Evolutionary conservation across 2,329 filamentous ascomycete genomes (phyloP), one percentile per base, ranked within the genome.

Genomic region (Botrytis medusae): DNA sequence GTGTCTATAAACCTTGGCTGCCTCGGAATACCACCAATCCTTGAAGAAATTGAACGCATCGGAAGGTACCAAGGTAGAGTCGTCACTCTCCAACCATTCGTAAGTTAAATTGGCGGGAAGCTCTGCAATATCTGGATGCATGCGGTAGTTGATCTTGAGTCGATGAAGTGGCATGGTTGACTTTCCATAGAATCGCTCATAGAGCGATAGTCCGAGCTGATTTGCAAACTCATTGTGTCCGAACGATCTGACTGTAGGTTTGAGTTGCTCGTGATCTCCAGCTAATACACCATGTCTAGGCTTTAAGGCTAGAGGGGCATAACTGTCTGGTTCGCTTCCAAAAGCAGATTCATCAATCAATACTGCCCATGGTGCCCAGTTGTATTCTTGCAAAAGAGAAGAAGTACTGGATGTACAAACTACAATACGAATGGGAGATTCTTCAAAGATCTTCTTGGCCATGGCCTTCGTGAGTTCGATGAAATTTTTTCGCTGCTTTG

Each of bases 131-230:
- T 74, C 71, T 18, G 62, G 57, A 40, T 75, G 72, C 72, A 75
- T 73, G 9, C 73, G 51, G 18, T 75, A 76, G 32, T 75, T 75
- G 63, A 74, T 54, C 54, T 72, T 75, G 1, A 76, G 59, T n/a
- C 74, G 61, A 44, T 54, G 12, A 1, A 74, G n/a, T 4, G 70
- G 62, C 44, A 73, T 54, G n/a, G 37, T 63, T 6, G 25, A 14
- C 32, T 69, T 44, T 6, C 67, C 57, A 48, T 71, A 68, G n/a
- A 67, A 74, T 9, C 7, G 25, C 7, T 25, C 34, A 34, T 29
- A 60, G 7, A 74, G 10, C 2, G 72, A 74, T 16, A 76, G 7
- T 12, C 46, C 69, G 12, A 59, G 54, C 44, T 72, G 72, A 2
- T n/a, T 10, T 4, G 29, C 57, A 5, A 32, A 51, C 46, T 75